Base-by-base conservation (phyloP, 108 stramenopile species). In the Skeletonema menzelii region DNA sequence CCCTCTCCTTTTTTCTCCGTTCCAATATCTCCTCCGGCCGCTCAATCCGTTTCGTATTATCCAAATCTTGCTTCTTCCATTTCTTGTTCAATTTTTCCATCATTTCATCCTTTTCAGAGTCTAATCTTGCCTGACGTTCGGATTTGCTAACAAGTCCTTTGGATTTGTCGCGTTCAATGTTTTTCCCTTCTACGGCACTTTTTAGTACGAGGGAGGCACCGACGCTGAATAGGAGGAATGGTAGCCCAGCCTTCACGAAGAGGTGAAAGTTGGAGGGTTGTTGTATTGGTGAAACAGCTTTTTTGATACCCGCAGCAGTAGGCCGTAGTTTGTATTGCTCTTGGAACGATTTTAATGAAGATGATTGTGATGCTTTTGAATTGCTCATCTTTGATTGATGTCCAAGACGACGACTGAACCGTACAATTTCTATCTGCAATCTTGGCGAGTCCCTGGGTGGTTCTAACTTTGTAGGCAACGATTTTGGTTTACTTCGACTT, bases 31-130 rank as follows among this genome's bases (percentile, higher is more conserved):
- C 94, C 17, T 95, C 91, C 11, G 94, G 94, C 56, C 94, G 73
- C 65, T 93, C 90, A 70, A 95, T 95, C 34, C 94, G 67, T 79
- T 89, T 91, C 8, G 94, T 95, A 73, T 95, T 95, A 79, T 95
- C 94, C 72, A 91, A 95, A 53, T 91, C 89, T 64, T 78, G 59
- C 24, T 76, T 70, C 34, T 84, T 70, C 26, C 90, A 80, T 20
- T 60, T 69, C 60, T 89, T 87, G 40, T 81, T 90, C 46, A 93
- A 59, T 67, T 91, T 92, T 59, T 91, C 89, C 86, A 95, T 91
- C 94, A 95, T 90, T 56, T 95, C 86, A 64, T 91, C 90, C 35
- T 91, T 87, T 69, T 95, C 94, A 20, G 83, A 67, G 32, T 91
- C 87, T 56, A 95, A 59, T 20, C 86, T 46, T 8, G 88, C 87